Conservation (phyloP, 2,329 filamentous ascomycete genomes). For the Scedosporium boydii region DNA sequence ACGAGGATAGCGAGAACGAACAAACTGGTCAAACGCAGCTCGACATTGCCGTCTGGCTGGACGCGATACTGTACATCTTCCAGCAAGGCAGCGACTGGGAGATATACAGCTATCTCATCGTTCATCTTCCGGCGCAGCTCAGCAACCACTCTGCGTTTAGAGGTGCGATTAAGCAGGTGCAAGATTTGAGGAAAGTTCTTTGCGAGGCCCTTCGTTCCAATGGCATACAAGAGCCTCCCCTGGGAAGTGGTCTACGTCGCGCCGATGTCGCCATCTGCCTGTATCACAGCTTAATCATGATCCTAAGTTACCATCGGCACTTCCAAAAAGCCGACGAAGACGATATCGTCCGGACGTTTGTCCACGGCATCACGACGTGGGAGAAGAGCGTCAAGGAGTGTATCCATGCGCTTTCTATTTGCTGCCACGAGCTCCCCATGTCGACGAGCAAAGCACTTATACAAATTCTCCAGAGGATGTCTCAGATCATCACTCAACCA, state of each 20-base stretch:
- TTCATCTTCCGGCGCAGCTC: conserved; percentile 77
- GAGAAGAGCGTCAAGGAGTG: conserved; percentile 85
- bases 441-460: conserved; percentile 81
- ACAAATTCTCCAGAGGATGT: conserved; percentile 84
- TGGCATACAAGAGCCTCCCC: conserved; percentile 72
- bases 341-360: conserved; percentile 78
- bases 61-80: conserved; percentile 64
- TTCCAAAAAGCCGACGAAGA: conserved; percentile 82
- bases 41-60: conserved; percentile 63
- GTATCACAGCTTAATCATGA: conserved; percentile 76
- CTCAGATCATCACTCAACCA: conserved; percentile 88
- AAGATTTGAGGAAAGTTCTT: conserved; percentile 62
- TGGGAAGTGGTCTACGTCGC: conserved; percentile 68
- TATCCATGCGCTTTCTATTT: conserved; percentile 89
- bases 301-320: conserved; percentile 81
- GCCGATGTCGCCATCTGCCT: conserved; percentile 84
- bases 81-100: conserved; percentile 78
- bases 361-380: conserved; percentile 73
- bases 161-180: conserved; percentile 63
- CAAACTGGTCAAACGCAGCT: conserved; percentile 30
- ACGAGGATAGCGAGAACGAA: conserved; percentile 16
- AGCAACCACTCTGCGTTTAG: conserved; percentile 82
- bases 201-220: conserved; percentile 76
- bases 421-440: conserved; percentile 85
- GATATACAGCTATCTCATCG: conserved; percentile 80